Evolutionary conservation across 1,284 basidiomycete species (phyloP).

Genomic region (Trametes versicolor): DNA sequence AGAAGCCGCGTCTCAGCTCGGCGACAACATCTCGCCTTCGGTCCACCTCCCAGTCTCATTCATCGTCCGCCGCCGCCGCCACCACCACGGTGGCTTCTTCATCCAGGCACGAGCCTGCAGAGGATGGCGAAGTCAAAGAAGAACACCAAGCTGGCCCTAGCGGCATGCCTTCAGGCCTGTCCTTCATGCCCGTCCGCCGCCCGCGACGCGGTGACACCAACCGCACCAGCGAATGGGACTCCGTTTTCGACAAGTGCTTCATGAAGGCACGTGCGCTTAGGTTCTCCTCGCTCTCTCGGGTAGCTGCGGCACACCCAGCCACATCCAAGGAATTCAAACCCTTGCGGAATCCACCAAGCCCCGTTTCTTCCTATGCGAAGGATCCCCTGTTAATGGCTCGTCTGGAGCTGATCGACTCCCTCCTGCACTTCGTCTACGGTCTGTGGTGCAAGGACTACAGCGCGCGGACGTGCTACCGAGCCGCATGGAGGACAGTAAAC

Average conservation of each 20-base stretch:
- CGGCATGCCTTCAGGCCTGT: constrained; percentile 38
- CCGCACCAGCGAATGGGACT: constrained; percentile 43
- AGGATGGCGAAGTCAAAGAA: constrained; percentile 50
- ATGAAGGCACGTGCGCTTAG: constrained; percentile 71
- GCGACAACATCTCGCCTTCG: constrained; percentile 45
- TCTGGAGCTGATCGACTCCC: constrained; percentile 77
- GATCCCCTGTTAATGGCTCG: constrained; percentile 75
- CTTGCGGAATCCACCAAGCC: constrained; percentile 66
- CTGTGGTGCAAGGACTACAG: constrained; percentile 75
- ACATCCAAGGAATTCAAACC: constrained; percentile 70
- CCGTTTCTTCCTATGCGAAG: constrained; percentile 74
- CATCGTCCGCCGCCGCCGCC: constrained; percentile 41
- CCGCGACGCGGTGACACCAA: constrained; percentile 67
- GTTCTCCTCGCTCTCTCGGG: constrained; percentile 78
- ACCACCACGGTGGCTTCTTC: constrained; percentile 31
- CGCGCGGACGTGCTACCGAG: constrained; percentile 57
- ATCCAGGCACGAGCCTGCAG: constrained; percentile 43
- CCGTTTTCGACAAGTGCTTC: constrained; percentile 71
- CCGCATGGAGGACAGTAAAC: constrained; percentile 71
- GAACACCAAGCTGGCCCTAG: constrained; percentile 42
- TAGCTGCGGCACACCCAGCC: constrained; percentile 74
- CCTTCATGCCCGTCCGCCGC: constrained; percentile 66
- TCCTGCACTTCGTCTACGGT: constrained; percentile 78
- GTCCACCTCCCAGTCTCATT: constrained; percentile 42
- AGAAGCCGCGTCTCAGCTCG: constrained; percentile 63